Conservation (phyloP, 352 stramenopile genomes). For the Globisporangium barbulae region DNA sequence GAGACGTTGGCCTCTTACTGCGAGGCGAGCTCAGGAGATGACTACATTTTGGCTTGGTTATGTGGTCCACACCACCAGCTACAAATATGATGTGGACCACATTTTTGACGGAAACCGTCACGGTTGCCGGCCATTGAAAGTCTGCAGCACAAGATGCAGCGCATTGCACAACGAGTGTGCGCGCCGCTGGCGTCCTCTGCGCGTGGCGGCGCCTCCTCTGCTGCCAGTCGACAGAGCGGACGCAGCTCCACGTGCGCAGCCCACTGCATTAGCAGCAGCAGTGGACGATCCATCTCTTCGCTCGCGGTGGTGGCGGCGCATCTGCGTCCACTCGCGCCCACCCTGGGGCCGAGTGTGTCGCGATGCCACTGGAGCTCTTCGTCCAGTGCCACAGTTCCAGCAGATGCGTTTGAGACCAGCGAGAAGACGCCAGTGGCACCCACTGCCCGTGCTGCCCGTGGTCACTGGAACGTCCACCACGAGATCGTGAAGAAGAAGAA, state of each 20-base stretch:
- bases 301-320: not conserved
- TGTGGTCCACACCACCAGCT: too few relatives aligned
- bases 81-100: not conserved
- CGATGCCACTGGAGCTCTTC: slow-evolving; percentile 2
- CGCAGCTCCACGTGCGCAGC: not conserved
- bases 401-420: not conserved
- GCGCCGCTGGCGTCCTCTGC: slow-evolving; percentile 1
- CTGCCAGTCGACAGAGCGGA: not conserved
- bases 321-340: not conserved
- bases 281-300: not conserved
- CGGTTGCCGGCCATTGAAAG: slow-evolving; percentile 8
- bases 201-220: not conserved
- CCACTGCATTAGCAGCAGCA: not conserved
- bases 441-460: not conserved
- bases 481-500: slow-evolving; percentile 44
- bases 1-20: too few relatives aligned
- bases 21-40: not conserved
- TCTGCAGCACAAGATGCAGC: not conserved
- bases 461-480: slow-evolving; percentile 42
- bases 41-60: not conserved
- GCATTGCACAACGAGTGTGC: not conserved
- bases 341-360: not conserved
- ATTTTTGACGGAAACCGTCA: not conserved
- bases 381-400: not conserved
- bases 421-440: not conserved